Evolutionary conservation across 2,329 filamentous ascomycete species (phyloP).

Genomic region (Berkeleyomyces basicola): DNA sequence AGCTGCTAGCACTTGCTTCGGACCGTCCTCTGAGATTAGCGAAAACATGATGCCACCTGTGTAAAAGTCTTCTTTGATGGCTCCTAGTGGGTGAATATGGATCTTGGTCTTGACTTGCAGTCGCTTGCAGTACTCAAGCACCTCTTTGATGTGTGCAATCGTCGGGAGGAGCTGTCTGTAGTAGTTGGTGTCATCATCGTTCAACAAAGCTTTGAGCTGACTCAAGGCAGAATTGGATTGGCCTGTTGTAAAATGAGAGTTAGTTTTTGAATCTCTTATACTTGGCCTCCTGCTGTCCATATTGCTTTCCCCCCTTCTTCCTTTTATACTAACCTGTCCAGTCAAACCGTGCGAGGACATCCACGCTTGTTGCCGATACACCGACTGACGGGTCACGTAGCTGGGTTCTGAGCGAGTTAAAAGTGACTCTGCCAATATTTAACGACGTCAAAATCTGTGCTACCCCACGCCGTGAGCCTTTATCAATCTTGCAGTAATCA

Average conservation of each 20-base stretch:
- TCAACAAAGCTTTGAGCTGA: constrained; percentile 42
- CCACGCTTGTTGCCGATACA: constrained; percentile 73
- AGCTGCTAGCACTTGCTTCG: constrained; percentile 74
- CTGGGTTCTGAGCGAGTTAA: constrained; percentile 69
- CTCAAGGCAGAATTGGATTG: constrained; percentile 40
- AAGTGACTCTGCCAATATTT: constrained; percentile 64
- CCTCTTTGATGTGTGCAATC: constrained; percentile 63
- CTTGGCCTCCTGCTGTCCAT: not conserved
- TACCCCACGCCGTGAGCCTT: constrained; percentile 48
- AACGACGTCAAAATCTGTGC: constrained; percentile 77
- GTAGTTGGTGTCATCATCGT: constrained; percentile 45
- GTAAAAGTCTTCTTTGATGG: constrained; percentile 85
- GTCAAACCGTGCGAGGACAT: constrained; percentile 81
- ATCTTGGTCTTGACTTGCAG: constrained; percentile 63
- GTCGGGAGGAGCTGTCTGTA: constrained; percentile 60
- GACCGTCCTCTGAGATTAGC: constrained; percentile 72
- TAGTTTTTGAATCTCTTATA: too few relatives aligned
- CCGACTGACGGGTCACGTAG: constrained; percentile 67
- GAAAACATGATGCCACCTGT: constrained; percentile 74
- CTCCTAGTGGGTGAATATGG: constrained; percentile 71
- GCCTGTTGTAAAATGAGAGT: constrained; percentile 24
- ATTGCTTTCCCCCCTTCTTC: not conserved
- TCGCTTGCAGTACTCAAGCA: constrained; percentile 59
- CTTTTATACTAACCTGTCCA: constrained; percentile 47
- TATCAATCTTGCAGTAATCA: constrained; percentile 68